Base-by-base conservation (phyloP, 2,329 filamentous ascomycete species). In the Claviceps spartinae region DNA sequence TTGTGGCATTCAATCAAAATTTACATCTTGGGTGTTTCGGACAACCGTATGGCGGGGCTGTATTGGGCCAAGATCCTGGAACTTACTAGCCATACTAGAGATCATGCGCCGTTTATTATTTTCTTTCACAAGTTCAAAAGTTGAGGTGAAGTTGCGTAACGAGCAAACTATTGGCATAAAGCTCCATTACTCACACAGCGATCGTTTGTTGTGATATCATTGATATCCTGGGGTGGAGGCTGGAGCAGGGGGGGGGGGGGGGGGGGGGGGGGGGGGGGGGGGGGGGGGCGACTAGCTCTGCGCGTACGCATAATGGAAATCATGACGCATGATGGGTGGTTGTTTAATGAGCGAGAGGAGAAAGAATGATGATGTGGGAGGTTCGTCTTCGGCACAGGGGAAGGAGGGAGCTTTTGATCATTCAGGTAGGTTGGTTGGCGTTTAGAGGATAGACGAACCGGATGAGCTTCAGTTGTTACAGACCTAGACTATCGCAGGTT, bases 401-500 rank as follows among this genome's bases (percentile, higher is more conserved):
- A 55, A 45, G 56, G 54, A 52, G 16, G 49, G 8, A 34, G 30
- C 30, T 54, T 50, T 56, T 56, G 61, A 63, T 58, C 58, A 61
- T 66, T 63, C 59, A 60, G 65, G 61, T 59, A 62, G 62, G 57
- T 60, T 64, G 59, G 60, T 53, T 58, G 66, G 66, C 66, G 66
- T 68, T 68, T 62, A 62, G 64, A 59, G 61, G 60, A 57, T 60
- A 68, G 66, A 68, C 61, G 64, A 67, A 65, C 66, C 61, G 61
- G 60, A 68, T 59, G 63, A 66, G 63, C 60, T 66, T 54, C 30
- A 49, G 52, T 58, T 52, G 53, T 54, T 57, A 54, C 56, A 55
- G 52, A 52, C 50, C 52, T 59, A 59, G 58, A 59, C 56, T 54
- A 11, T 55, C 55, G 53, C 54, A 52, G 47, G 24, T 52, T 4